A percentile compares a stretch with the other conserved stretches of the same genome.
Evolutionary conservation across 192 early-diverging fungal species (phyloP).

Genomic region (Backusella australiensis): DNA sequence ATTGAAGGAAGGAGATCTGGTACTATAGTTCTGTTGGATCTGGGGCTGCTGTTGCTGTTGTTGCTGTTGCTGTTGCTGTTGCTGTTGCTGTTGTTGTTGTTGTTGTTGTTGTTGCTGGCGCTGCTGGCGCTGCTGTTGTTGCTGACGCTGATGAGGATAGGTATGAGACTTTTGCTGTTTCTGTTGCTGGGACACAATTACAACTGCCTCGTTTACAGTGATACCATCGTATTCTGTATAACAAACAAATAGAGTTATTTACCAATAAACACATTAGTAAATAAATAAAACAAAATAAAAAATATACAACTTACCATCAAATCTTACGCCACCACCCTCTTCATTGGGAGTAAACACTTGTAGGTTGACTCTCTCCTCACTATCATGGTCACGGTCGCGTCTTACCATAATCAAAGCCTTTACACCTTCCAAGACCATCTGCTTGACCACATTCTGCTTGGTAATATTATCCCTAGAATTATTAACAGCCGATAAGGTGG

Average conservation of each 20-base stretch:
- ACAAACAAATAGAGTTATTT: not conserved
- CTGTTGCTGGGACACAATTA: conserved; percentile 4
- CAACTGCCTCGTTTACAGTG: conserved; percentile 17
- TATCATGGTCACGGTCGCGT: not conserved
- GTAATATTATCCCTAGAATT: not conserved
- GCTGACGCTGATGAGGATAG: not conserved
- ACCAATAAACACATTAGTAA: not conserved
- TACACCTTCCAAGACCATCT: conserved; percentile 19
- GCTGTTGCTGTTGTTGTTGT: not conserved
- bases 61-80: not conserved
- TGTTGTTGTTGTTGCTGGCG: not conserved
- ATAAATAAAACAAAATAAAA: not conserved
- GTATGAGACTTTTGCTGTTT: not conserved
- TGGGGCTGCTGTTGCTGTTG: not conserved
- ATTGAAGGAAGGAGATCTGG: not conserved
- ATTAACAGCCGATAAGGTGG: not conserved
- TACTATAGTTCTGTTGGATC: not conserved
- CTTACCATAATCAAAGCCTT: conserved; percentile 12
- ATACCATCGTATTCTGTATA: conserved; percentile 20
- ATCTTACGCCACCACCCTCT: conserved; percentile 11
- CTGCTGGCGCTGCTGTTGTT: not conserved
- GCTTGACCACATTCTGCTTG: conserved; percentile 6
- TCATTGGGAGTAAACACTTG: conserved; percentile 12
- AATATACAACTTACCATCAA: conserved; percentile 11
- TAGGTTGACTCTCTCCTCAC: not conserved